Percentiles rank a stretch among this genome's conserved stretches.
These are phyloP conservation scores for Ganoderma multipileum DNA, from an alignment of 1,284 basidiomycete species.

Conservation along the genomic window DNA sequence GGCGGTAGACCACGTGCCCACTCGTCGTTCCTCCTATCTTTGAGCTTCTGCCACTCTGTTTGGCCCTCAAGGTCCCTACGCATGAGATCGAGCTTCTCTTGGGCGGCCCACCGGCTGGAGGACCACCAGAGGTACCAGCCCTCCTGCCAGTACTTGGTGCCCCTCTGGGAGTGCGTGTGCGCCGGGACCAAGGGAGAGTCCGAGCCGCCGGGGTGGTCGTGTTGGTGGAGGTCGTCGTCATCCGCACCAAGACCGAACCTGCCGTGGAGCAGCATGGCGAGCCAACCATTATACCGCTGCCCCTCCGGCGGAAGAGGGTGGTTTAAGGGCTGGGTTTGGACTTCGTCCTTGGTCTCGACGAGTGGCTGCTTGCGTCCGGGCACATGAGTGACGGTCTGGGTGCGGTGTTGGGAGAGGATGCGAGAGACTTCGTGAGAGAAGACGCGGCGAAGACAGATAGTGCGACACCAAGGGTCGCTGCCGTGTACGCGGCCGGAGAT, in stretches of 20 bases:
- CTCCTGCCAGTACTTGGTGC: conserved; percentile 60
- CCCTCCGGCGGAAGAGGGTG: conserved; percentile 70
- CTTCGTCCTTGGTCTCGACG: conserved; percentile 16
- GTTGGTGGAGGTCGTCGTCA: conserved; percentile 8
- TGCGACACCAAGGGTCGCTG: conserved; percentile 66
- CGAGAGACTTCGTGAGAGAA: conserved; percentile 75
- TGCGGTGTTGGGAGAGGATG: conserved; percentile 47
- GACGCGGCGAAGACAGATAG: conserved; percentile 75
- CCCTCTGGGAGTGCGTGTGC: conserved; percentile 42
- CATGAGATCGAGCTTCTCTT: conserved; percentile 68
- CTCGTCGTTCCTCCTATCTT: conserved; percentile 50
- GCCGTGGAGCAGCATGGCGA: conserved; percentile 26
- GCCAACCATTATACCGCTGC: conserved; percentile 46
- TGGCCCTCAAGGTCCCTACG: conserved; percentile 58
- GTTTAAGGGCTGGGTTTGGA: conserved; percentile 47
- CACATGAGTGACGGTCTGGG: conserved; percentile 23
- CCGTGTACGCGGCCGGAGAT: conserved; percentile 61
- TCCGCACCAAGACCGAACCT: conserved; percentile 5
- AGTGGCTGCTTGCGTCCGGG: conserved; percentile 19
- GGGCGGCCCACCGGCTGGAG: conserved; percentile 55
- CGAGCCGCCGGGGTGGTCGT: conserved; percentile 18
- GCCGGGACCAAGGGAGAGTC: conserved; percentile 22
- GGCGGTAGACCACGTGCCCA: conserved; percentile 41
- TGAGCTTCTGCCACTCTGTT: conserved; percentile 47
- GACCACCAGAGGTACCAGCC: conserved; percentile 79